A percentile compares a stretch with the other conserved stretches of the same genome.
phyloP scores from a whole-genome alignment of 192 early-diverging fungal species.

The Polychytrium aggregatum region DNA sequence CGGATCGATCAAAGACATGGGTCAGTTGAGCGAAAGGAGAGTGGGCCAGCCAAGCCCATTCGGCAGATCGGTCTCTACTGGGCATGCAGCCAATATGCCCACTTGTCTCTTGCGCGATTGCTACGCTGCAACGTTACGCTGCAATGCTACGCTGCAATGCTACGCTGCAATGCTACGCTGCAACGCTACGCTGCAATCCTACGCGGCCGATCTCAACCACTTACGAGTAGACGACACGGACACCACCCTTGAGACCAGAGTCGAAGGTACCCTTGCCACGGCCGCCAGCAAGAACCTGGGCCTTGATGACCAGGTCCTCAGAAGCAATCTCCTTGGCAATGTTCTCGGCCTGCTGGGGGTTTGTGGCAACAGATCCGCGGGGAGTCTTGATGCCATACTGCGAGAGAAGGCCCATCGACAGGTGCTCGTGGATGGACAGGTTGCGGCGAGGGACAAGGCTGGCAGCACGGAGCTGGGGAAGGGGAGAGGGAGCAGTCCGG shows the following conservation, averaged over 20 bases:
- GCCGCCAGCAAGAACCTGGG: constrained; percentile 94
- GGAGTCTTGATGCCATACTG: constrained; percentile 89
- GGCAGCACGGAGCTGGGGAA: too few species aligned
- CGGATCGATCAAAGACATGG: not conserved
- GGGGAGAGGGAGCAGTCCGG: too few species aligned
- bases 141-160: not conserved
- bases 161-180: not conserved
- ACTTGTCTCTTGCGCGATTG: too few species aligned
- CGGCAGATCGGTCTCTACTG: too few species aligned
- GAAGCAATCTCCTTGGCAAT: constrained; percentile 67
- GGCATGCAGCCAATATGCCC: too few species aligned
- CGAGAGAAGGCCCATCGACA: constrained; percentile 83
- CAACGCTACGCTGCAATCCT: not conserved
- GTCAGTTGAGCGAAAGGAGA: too few species aligned
- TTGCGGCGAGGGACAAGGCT: too few species aligned
- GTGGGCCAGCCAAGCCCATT: too few species aligned
- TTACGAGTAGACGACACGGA: constrained; percentile 83
- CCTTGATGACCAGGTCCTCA: constrained; percentile 51
- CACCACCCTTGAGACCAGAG: constrained; percentile 92
- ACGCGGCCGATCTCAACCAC: constrained; percentile 12
- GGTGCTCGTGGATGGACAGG: constrained; percentile 97
- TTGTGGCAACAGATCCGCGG: constrained; percentile 75
- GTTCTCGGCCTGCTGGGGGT: constrained; percentile 77
- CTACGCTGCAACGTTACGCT: too few species aligned
- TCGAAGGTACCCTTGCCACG: constrained; percentile 97